Base-by-base conservation (phyloP, 441 rosid species). In the Gossypium schwendimanii region DNA sequence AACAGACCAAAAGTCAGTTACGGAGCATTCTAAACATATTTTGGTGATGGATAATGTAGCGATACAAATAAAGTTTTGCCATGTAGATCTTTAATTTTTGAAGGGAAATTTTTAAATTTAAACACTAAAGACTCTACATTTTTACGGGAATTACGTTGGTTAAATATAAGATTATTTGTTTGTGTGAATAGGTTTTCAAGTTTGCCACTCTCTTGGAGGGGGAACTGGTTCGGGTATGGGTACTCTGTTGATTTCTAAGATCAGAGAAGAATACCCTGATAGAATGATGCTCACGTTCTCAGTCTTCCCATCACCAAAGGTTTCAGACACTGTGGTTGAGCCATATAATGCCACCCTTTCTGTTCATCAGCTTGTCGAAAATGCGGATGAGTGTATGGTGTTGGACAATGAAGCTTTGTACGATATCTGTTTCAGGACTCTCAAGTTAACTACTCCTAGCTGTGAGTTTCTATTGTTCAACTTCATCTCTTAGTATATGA, bases 271-370 rank as follows among this genome's bases (percentile, higher is more conserved):
- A 73, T 84, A 84, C 78, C 87, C 83, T 5, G 87, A 84, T 77
- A 69, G 87, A n/a, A 84, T 84, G 87, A 77, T 84, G 83, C 81
- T 84, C 63, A 84, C 83, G 53, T 84, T 84, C 83, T 84, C 87
- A 0, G 84, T 83, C 26, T 83, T 83, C 61, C 84, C 87, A 54
- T 83, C 87, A 17, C 87, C 87, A 0, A 81, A 84, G 83, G 87
- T 84, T 10, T 84, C 87, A 1, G 85, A 84, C 60, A 84, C 85
- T 0, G 85, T 82, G 47, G 85, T 82, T 44, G 85, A 82, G 75
- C 85, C 85, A 2, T 82, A 82, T 66, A 80, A 82, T 63, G 85
- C 85, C 1, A 82, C 85, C 36, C 83, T 82, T 50, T 82, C 85
- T 47, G 83, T 82, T 58, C 85, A 82, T 67, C 83, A 80, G 73